Base-by-base conservation (phyloP, 2,329 filamentous ascomycete genomes). In the Beauveria bassiana region DNA sequence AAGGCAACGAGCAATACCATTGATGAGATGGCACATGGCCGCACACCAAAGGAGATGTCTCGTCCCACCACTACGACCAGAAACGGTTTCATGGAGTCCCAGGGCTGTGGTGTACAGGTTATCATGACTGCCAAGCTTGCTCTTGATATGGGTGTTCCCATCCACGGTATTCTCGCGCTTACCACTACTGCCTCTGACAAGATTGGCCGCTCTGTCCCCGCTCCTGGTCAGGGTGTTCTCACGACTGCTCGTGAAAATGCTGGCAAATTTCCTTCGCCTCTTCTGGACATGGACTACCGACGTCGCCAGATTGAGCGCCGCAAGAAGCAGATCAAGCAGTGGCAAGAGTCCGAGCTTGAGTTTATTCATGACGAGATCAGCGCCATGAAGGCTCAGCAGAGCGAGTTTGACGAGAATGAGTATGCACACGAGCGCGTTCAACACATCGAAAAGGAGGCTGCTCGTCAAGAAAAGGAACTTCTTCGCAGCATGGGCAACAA, bases 1-100 rank as follows among this genome's bases (percentile, higher is more conserved):
- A 96, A 96, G 79, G 95, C 95, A 63, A 99, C 95, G 61, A 97
- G 93, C 84, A 99, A 98, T 72, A 93, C 93, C 28, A 89, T 97
- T 64, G 93, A 98, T 68, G 96, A 99, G 75, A 91, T 99, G 69
- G 91, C 87, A 10, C 95, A 98, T 71, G 95, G 95, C 53, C 91
- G 95, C 67, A 98, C 95, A 55, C 93, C 95, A 14, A 86, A 88
- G 75, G 95, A 99, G 77, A 99, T 99, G 95, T 99, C 96, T 38
- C 89, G 95, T 64, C 95, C 95, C 5, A 96, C 93, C 5, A 99
- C 95, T 50, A 99, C 95, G 3, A 99, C 95, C 65, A 86, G 95
- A 77, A 95, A 93, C 70, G 95, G 95, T 57, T 99, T 99, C 82
- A 98, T 99, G 95, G 95, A 99, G 78, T 96, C 96, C 3, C 95